Base-by-base conservation (phyloP, 495 filamentous ascomycete genomes). In the Wilcoxina mikolae region DNA sequence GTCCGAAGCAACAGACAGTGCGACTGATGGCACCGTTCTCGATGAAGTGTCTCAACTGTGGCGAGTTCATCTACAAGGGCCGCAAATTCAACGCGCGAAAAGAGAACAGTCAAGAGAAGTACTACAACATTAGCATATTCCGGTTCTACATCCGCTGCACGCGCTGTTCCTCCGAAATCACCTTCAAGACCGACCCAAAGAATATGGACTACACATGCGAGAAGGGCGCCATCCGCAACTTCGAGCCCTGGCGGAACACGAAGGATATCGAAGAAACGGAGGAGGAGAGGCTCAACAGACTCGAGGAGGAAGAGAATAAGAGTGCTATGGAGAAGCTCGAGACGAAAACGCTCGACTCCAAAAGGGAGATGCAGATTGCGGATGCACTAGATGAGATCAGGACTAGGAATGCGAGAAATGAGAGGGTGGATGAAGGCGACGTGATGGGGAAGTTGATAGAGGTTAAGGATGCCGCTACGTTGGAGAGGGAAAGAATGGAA, bases 61-160 rank as follows among this genome's bases (percentile, higher is more conserved):
- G 87, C 65, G 89, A 95, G 72, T 95, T 85, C 75, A 95, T 98
- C 67, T 94, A 95, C 74, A 85, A 86, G 59, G 90, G 90, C 0
- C 81, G 89, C 46, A 96, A 95, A 64, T 96, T 95, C 76, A 98
- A 95, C 69, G 89, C 91, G 2, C 80, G 87, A 48, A 99, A 99
- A 60, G 87, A 95, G 64, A 94, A 83, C 5, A 86, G 84, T 4
- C 87, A 91, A 38, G 88, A 96, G 64, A 84, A 82, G 58, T 99
- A 99, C 72, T 78, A 90, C 55, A 73, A 73, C 51, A 94, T 99
- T 56, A 77, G 84, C 56, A 89, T 96, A 52, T 91, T 82, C 73
- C 79, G 90, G 0, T 95, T 96, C 74, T 94, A 90, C 68, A 98
- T 98, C 62, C 76, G 85, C 1, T 99, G 93, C 70, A 95, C 91